phyloP scores from a whole-genome alignment of 129 eudicot genomes.

The Erigeron canadensis region DNA sequence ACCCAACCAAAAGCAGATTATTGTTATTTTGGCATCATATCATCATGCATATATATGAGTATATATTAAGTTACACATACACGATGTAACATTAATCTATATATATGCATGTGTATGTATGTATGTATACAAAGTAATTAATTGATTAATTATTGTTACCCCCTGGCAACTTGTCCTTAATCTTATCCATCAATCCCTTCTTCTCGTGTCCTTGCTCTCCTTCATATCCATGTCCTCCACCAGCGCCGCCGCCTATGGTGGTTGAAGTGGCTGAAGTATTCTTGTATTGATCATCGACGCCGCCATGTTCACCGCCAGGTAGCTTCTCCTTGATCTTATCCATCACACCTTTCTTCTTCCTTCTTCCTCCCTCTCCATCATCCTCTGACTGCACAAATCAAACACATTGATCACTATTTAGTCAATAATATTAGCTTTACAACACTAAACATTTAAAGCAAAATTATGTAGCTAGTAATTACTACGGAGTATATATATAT shows the following conservation, averaged over 20 bases:
- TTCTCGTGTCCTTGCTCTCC: slow-evolving; percentile 56
- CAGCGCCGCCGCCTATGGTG: slow-evolving; percentile 12
- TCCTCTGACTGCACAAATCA: slow-evolving; percentile 1
- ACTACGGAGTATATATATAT: too few species aligned
- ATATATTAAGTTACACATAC: background rate
- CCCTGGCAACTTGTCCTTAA: slow-evolving; percentile 74
- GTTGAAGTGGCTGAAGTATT: background rate
- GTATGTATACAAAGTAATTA: background rate
- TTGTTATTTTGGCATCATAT: background rate
- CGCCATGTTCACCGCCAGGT: slow-evolving; percentile 43
- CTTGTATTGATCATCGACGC: slow-evolving; percentile 13
- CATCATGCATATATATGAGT: background rate
- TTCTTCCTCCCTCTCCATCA: slow-evolving; percentile 4
- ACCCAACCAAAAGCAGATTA: slow-evolving; percentile 19
- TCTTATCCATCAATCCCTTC: slow-evolving; percentile 61
- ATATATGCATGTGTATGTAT: background rate
- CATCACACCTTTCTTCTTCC: slow-evolving; percentile 41
- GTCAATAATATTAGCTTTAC: too few species aligned
- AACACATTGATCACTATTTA: background rate
- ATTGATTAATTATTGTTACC: slow-evolving; percentile 14
- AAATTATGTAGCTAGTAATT: too few species aligned
- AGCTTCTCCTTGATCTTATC: slow-evolving; percentile 70
- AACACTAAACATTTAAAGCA: too few species aligned
- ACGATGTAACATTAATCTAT: background rate
- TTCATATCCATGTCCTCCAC: slow-evolving; percentile 34